phyloP scores from a whole-genome alignment of 768 basidiomycete species.

The Collybia sordida region DNA sequence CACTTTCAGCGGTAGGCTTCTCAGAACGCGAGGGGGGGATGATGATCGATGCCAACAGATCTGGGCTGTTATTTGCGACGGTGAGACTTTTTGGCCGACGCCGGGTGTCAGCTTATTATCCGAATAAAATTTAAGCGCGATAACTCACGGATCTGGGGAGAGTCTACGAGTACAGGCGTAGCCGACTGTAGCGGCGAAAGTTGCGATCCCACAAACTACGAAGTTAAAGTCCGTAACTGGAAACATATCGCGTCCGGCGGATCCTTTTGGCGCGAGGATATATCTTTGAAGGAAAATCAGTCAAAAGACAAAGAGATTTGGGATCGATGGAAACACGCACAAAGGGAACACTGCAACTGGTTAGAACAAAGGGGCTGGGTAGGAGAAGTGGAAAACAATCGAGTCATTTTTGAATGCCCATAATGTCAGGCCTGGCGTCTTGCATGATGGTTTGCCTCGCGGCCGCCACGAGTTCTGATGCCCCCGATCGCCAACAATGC shows the following conservation, averaged over 20 bases:
- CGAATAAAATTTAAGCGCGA: conserved; percentile 4
- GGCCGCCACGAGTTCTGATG: conserved; percentile 20
- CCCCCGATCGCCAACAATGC: background rate
- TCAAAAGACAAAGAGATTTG: background rate
- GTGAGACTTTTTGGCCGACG: conserved; percentile 9
- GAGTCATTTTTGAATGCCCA: conserved; percentile 5
- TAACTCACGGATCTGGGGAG: conserved; percentile 27
- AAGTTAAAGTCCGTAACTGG: conserved; percentile 54
- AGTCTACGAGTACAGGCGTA: conserved; percentile 53
- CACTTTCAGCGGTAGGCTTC: background rate
- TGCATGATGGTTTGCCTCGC: conserved; percentile 23
- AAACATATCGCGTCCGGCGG: conserved; percentile 32
- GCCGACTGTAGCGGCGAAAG: conserved; percentile 58
- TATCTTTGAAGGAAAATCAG: background rate
- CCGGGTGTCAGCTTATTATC: background rate
- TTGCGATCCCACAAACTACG: conserved; percentile 56
- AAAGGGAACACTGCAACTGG: background rate
- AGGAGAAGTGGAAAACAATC: background rate
- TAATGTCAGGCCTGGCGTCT: conserved; percentile 11
- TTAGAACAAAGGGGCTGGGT: background rate
- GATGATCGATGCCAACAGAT: conserved; percentile 3
- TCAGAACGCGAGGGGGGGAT: background rate
- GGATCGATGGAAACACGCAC: conserved; percentile 2
- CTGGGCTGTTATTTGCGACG: conserved; percentile 2
- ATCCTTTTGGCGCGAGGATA: background rate